These are phyloP conservation scores for Vigna unguiculata DNA, from an alignment of 306 rosid species.

Conservation along the genomic window DNA sequence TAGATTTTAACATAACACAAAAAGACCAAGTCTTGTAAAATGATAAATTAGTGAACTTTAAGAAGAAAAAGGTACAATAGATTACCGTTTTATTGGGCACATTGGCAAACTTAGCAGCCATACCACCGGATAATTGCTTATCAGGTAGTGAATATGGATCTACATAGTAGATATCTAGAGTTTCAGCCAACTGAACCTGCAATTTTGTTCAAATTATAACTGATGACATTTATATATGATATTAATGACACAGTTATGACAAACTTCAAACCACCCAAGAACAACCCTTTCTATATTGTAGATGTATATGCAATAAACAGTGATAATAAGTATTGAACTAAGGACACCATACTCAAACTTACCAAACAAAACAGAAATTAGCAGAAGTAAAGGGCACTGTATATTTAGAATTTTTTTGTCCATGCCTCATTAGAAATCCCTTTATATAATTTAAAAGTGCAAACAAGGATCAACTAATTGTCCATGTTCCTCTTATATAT, in stretches of 20 bases:
- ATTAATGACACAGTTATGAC: constrained; percentile 25
- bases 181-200: constrained; percentile 84
- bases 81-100: constrained; percentile 70
- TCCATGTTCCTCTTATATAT: constrained; percentile 3
- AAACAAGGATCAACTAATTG: background rate
- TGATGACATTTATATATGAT: constrained; percentile 32
- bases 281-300: constrained; percentile 6
- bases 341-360: constrained; percentile 12
- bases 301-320: constrained; percentile 11
- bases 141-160: constrained; percentile 75
- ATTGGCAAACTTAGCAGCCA: constrained; percentile 55
- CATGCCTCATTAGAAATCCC: constrained; percentile 10
- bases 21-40: constrained; percentile 25
- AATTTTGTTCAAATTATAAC: constrained; percentile 36
- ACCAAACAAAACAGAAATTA: constrained; percentile 25
- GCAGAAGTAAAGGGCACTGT: background rate
- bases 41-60: constrained; percentile 16
- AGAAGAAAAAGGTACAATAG: background rate
- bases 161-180: constrained; percentile 77
- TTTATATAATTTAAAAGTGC: constrained; percentile 5
- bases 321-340: background rate
- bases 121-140: constrained; percentile 70
- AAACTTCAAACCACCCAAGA: constrained; percentile 23
- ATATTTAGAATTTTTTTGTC: background rate
- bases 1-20: constrained; percentile 4